These are phyloP conservation scores for Irpex lacteus DNA, from an alignment of 1,284 basidiomycete species.

Conservation along the genomic window DNA sequence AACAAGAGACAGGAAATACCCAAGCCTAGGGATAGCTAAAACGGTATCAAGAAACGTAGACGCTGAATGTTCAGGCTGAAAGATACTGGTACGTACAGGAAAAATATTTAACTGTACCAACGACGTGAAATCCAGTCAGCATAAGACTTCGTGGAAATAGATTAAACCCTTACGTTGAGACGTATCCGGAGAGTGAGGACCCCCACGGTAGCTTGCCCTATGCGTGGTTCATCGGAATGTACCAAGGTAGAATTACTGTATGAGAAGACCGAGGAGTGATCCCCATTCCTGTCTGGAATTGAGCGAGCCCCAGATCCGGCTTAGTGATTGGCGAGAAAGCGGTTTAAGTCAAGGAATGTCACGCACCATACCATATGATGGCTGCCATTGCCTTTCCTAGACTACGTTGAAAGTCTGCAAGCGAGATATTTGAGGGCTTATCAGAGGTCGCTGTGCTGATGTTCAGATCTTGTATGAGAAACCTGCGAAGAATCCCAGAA, in stretches of 20 bases:
- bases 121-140: too few species aligned
- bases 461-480: background rate
- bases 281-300: background rate
- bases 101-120: background rate
- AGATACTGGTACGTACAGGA: background rate
- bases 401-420: background rate
- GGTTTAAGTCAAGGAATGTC: background rate
- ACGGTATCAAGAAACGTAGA: background rate
- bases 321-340: too few species aligned
- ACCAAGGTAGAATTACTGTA: too few species aligned
- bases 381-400: background rate
- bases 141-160: background rate
- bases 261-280: too few species aligned
- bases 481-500: background rate
- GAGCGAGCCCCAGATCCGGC: too few species aligned
- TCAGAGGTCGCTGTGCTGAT: background rate
- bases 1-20: background rate
- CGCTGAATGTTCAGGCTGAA: background rate
- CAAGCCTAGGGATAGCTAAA: background rate
- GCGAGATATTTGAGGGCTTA: background rate
- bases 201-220: too few species aligned
- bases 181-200: background rate
- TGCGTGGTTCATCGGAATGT: too few species aligned
- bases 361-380: conserved; percentile 8
- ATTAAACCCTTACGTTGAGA: background rate